Evolutionary conservation across 2,329 filamentous ascomycete species (phyloP).

Genomic region (Fusarium vanettenii): DNA sequence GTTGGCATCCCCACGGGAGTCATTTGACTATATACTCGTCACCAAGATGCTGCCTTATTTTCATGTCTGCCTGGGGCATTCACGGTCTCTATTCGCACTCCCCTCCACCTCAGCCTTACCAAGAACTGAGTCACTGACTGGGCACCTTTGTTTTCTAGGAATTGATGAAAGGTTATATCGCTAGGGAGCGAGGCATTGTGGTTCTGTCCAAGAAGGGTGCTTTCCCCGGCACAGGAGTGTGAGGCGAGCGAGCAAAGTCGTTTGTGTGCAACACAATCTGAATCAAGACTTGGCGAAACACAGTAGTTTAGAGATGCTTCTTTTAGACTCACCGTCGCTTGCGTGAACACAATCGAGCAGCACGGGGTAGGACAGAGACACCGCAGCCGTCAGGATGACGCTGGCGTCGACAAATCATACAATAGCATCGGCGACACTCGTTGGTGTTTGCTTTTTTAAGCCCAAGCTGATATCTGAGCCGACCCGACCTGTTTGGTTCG

Average conservation of each 20-base stretch:
- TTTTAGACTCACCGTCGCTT: conserved; percentile 14
- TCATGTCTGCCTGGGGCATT: conserved; percentile 39
- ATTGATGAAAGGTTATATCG: conserved; percentile 98
- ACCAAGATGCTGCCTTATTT: conserved; percentile 34
- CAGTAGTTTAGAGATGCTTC: conserved; percentile 10
- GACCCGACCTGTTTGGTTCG: conserved; percentile 6
- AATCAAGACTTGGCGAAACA: conserved; percentile 24
- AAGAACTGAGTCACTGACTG: conserved; percentile 50
- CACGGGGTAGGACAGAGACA: conserved; percentile 14
- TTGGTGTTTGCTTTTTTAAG: conserved; percentile 27
- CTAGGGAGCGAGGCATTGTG: conserved; percentile 87
- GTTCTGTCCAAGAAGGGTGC: conserved; percentile 93
- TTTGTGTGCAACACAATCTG: conserved; percentile 13
- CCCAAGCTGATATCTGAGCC: conserved; percentile 5
- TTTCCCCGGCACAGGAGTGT: conserved; percentile 89
- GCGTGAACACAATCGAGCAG: conserved; percentile 10
- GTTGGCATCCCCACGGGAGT: conserved; percentile 28
- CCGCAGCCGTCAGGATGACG: conserved; percentile 28
- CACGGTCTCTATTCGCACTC: conserved; percentile 28
- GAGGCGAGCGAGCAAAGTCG: conserved; percentile 13
- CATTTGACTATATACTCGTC: conserved; percentile 44
- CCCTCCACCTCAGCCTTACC: conserved; percentile 35
- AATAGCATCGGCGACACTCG: conserved; percentile 12
- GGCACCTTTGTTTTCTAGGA: conserved; percentile 64
- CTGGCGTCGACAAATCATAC: conserved; percentile 38